Evolutionary conservation across 345 rosid genomes (phyloP).

Genomic region (Brassica juncea): DNA sequence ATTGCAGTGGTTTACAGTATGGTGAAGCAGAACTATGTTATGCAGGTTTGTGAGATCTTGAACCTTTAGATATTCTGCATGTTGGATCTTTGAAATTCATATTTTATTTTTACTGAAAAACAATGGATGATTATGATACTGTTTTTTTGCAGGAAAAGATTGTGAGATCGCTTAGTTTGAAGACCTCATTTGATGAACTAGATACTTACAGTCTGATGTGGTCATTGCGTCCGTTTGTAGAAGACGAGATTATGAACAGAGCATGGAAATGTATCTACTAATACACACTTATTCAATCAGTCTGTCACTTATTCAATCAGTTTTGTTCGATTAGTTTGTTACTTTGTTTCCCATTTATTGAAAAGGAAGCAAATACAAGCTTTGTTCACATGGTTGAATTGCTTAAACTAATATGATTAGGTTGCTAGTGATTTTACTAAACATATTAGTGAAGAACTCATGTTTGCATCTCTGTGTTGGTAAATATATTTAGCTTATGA

Average conservation of each 20-base stretch:
- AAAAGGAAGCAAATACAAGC: not conserved
- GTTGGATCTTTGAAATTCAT: not conserved
- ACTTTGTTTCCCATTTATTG: not conserved
- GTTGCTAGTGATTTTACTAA: too few relatives aligned
- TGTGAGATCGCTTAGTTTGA: conserved; percentile 59
- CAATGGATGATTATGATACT: not conserved
- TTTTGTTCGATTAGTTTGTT: not conserved
- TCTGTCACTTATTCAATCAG: not conserved
- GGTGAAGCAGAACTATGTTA: conserved; percentile 71
- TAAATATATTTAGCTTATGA: too few relatives aligned
- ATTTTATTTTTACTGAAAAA: not conserved
- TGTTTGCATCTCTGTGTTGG: too few relatives aligned
- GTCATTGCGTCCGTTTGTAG: conserved; percentile 74
- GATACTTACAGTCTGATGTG: conserved; percentile 75
- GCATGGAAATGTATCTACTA: conserved; percentile 64
- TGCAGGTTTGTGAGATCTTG: conserved; percentile 59
- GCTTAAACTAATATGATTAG: too few relatives aligned
- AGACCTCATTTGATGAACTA: conserved; percentile 55
- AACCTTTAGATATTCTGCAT: not conserved
- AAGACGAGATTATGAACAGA: conserved; percentile 57
- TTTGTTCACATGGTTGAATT: too few relatives aligned
- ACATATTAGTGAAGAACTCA: too few relatives aligned
- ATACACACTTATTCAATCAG: not conserved
- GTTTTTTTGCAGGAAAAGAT: conserved; percentile 61
- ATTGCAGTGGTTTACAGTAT: conserved; percentile 68